Evolutionary conservation across 2,329 filamentous ascomycete genomes (phyloP).

Genomic region (Diaporthe amygdali): DNA sequence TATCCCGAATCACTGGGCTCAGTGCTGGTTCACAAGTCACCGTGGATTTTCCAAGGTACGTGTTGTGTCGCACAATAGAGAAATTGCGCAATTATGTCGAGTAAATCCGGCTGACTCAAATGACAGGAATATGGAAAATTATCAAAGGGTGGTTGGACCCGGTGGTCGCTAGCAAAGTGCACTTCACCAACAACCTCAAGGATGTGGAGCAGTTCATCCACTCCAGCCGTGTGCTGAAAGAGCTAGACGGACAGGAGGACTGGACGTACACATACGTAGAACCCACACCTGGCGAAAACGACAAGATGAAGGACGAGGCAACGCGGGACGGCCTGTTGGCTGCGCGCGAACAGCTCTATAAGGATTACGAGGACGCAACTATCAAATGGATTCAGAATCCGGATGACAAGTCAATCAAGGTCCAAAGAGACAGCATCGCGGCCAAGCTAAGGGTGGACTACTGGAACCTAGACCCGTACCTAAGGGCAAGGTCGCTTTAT

Average conservation of each 20-base stretch:
- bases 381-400: slow-evolving; percentile 72
- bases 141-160: slow-evolving; percentile 97
- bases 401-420: slow-evolving; percentile 53
- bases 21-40: slow-evolving; percentile 92
- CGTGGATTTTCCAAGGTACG: slow-evolving; percentile 93
- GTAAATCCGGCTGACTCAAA: slow-evolving; percentile 20
- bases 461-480: slow-evolving; percentile 87
- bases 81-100: not conserved
- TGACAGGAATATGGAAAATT: slow-evolving; percentile 87
- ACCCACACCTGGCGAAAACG: slow-evolving; percentile 77
- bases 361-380: slow-evolving; percentile 76
- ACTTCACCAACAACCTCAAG: slow-evolving; percentile 84
- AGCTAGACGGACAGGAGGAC: slow-evolving; percentile 84
- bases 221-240: slow-evolving; percentile 73
- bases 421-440: slow-evolving; percentile 66
- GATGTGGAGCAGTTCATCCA: slow-evolving; percentile 82
- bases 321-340: slow-evolving; percentile 68
- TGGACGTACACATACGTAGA: slow-evolving; percentile 87
- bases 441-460: slow-evolving; percentile 74
- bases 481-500: slow-evolving; percentile 83
- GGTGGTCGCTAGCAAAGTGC: slow-evolving; percentile 90
- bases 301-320: slow-evolving; percentile 68
- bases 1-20: slow-evolving; percentile 92
- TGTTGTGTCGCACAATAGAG: slow-evolving; percentile 25
- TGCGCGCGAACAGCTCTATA: slow-evolving; percentile 69